Evolutionary conservation across 192 early-diverging fungal genomes (phyloP).

Genomic region (Gigaspora rosea): DNA sequence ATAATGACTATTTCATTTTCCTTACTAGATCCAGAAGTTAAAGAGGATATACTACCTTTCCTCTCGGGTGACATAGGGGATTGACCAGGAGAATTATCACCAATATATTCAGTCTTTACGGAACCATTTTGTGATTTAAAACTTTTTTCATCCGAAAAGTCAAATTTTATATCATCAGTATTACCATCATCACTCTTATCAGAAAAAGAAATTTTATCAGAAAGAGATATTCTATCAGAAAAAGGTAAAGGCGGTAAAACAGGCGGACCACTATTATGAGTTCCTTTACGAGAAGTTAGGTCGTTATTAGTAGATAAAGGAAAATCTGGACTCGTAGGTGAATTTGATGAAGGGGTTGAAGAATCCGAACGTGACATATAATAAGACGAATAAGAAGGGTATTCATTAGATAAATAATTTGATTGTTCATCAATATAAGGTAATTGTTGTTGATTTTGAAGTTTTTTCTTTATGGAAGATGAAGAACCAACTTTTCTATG

Average conservation of each 20-base stretch:
- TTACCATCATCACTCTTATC: neutral
- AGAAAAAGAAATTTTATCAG: neutral
- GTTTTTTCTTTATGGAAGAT: neutral
- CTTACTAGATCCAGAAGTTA: constrained; percentile 9
- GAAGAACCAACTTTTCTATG: neutral
- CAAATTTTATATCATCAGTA: neutral
- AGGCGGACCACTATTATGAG: constrained; percentile 13
- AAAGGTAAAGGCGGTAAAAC: constrained; percentile 27
- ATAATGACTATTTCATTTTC: constrained; percentile 12
- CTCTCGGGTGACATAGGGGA: neutral
- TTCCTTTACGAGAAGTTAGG: neutral
- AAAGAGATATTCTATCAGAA: neutral
- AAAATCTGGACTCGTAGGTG: constrained; percentile 23
- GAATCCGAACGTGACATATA: neutral
- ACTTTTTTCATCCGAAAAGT: neutral
- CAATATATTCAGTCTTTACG: neutral
- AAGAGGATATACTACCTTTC: constrained; percentile 18
- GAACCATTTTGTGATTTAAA: constrained; percentile 2
- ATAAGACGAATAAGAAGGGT: neutral
- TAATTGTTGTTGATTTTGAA: constrained; percentile 12
- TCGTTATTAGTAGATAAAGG: neutral
- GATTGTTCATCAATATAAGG: constrained; percentile 19
- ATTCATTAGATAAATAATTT: neutral
- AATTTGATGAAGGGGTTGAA: neutral
- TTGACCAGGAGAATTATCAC: neutral